Evolutionary conservation across 1,284 basidiomycete species (phyloP).

Genomic region (Ceratobasidium sp.): DNA sequence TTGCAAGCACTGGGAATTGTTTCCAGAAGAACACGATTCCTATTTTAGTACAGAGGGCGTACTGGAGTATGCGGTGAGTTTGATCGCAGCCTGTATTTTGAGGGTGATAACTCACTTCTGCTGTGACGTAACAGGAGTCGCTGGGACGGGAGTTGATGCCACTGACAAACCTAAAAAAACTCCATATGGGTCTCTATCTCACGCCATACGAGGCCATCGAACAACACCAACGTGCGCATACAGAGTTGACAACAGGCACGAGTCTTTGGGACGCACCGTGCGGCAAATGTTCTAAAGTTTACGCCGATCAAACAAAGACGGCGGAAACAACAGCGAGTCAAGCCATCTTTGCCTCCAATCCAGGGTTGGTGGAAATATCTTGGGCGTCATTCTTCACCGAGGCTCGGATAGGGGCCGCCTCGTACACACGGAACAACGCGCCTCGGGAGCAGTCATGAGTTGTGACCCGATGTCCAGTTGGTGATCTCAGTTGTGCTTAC

Average conservation of each 20-base stretch:
- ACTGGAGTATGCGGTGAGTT: constrained; percentile 11
- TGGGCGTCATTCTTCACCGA: constrained; percentile 32
- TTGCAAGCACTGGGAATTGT: not conserved
- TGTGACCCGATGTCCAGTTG: not conserved
- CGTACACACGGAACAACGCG: not conserved
- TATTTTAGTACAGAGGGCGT: constrained; percentile 15
- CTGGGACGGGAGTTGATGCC: constrained; percentile 2
- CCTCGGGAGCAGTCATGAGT: not conserved
- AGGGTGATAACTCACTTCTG: not conserved
- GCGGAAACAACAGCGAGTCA: constrained; percentile 7
- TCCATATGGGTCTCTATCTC: constrained; percentile 25
- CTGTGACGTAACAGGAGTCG: not conserved
- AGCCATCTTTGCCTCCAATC: not conserved
- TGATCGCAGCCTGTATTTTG: not conserved
- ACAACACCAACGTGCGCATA: not conserved
- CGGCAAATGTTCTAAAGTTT: not conserved
- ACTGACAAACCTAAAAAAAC: not conserved
- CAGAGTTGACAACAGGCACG: not conserved
- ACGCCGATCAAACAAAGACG: not conserved
- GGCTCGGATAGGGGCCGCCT: not conserved
- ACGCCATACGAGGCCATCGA: constrained; percentile 25
- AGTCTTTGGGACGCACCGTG: not conserved
- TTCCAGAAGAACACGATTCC: not conserved
- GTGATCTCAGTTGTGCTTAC: not conserved
- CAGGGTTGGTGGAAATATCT: not conserved